phyloP scores from a whole-genome alignment of 1,284 basidiomycete genomes.

The Volvariella volvacea region DNA sequence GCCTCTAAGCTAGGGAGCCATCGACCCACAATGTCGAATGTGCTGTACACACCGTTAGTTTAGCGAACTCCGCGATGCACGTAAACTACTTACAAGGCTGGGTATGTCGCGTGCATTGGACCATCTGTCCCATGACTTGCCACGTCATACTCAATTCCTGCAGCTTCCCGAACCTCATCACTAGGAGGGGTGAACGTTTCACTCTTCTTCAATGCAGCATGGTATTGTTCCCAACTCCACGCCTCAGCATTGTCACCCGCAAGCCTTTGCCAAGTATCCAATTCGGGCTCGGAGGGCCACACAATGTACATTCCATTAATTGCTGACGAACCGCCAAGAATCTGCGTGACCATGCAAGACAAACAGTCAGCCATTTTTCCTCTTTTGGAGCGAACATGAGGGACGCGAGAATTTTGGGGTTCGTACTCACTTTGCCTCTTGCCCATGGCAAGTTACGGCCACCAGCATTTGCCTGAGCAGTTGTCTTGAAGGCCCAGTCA shows the following conservation, averaged over 20 bases:
- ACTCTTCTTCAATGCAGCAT: constrained; percentile 45
- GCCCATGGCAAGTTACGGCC: constrained; percentile 44
- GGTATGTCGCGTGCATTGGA: constrained; percentile 40
- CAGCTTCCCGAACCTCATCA: constrained; percentile 24
- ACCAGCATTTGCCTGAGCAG: constrained; percentile 36
- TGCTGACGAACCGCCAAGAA: constrained; percentile 66
- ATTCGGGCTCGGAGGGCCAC: constrained; percentile 44
- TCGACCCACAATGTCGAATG: constrained; percentile 21
- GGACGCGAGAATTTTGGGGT: constrained; percentile 26
- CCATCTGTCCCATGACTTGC: constrained; percentile 38
- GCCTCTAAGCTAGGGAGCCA: constrained; percentile 27
- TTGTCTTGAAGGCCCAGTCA: constrained; percentile 59
- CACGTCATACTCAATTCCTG: constrained; percentile 33
- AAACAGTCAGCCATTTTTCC: no score
- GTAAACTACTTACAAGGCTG: constrained; percentile 44
- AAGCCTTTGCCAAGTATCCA: constrained; percentile 48
- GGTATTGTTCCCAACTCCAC: constrained; percentile 54
- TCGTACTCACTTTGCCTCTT: constrained; percentile 28
- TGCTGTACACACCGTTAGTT: constrained; percentile 27
- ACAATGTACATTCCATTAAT: constrained; percentile 70
- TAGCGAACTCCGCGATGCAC: no score
- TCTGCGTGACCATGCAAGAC: constrained; percentile 31
- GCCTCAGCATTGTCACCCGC: constrained; percentile 26
- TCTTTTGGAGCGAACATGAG: constrained; percentile 42
- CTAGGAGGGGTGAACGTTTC: constrained; percentile 39